Base-by-base conservation (phyloP, 2,329 filamentous ascomycete genomes). In the Aureobasidium mangrovei region DNA sequence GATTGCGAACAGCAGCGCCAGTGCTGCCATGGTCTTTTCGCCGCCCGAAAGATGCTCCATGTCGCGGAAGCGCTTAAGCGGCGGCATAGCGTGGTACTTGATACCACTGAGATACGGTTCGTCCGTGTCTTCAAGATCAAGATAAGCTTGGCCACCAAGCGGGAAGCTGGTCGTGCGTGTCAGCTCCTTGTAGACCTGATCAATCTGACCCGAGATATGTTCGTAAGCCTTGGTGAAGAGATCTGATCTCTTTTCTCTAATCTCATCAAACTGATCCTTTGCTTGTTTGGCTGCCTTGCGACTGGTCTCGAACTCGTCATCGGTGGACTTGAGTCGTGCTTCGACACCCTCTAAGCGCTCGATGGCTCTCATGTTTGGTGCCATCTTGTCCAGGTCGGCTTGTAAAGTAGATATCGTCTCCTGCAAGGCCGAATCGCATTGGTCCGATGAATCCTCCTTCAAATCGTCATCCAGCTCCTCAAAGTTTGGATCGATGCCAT, bases 11-110 rank as follows among this genome's bases (percentile, higher is more conserved):
- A 98, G 79, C 39, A 98, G 78, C n/a, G 93, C 93, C 38, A 98
- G 77, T 10, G 93, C 93, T 1, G 93, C 93, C 85, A 98, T 98
- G 0, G 93, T 98, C 77, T 98, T 98, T 73, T 98, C 93, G 54
- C 93, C 93, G 64, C 93, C 93, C 1, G 89, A 95, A 7, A 98
- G 76, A 68, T 96, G 93, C 70, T 98, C 93, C 93, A 98, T 98
- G 69, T 98, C 94, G 63, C 93, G 82, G 80, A 98, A 98, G 43
- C 93, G 89, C 74, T 98, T 98, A 59, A 96, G 82, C 1, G 93
- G 93, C 24, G 93, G 93, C 91, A 97, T 98, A 59, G 93, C 94
- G 68, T 97, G 91, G 72, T 98, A 98, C 67, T 95, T 96, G 72
- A 98, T 90, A 32, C 93, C 93, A 39, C 88, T 89, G 3, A 96